Conservation (phyloP, 1,284 basidiomycete species). For the Lentinula novae-zelandiae region DNA sequence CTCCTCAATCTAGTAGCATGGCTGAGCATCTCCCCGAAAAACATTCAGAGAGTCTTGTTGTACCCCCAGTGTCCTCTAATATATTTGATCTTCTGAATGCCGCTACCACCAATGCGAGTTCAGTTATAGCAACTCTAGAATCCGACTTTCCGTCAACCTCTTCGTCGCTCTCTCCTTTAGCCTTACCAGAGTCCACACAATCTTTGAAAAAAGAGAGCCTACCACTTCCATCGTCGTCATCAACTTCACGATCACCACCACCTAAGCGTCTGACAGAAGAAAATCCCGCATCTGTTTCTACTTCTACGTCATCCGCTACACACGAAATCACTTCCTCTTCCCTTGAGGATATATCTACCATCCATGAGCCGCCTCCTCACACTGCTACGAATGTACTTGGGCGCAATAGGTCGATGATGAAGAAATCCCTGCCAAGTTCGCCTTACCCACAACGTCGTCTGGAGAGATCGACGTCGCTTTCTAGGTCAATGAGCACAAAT, state of each 20-base stretch:
- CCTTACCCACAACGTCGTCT: slow-evolving; percentile 2
- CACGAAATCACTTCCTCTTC: neutral
- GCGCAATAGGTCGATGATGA: neutral
- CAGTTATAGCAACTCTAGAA: neutral
- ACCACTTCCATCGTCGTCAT: neutral
- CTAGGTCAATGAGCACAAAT: neutral
- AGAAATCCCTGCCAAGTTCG: slow-evolving; percentile 4
- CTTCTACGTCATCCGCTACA: neutral
- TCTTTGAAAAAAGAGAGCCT: neutral
- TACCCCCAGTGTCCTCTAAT: neutral
- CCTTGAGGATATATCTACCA: neutral
- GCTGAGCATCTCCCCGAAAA: neutral
- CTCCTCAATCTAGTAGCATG: no score
- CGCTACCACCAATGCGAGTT: neutral
- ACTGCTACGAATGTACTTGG: neutral
- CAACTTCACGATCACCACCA: neutral
- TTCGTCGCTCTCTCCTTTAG: neutral
- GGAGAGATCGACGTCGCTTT: neutral
- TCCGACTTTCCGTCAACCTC: neutral
- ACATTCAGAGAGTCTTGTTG: neutral
- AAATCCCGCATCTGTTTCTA: neutral
- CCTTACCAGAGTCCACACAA: neutral
- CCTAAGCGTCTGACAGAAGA: neutral
- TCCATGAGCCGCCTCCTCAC: neutral
- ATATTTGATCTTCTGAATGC: neutral